Conservation (phyloP, 495 filamentous ascomycete species). For the Parathielavia hyrcaniae region DNA sequence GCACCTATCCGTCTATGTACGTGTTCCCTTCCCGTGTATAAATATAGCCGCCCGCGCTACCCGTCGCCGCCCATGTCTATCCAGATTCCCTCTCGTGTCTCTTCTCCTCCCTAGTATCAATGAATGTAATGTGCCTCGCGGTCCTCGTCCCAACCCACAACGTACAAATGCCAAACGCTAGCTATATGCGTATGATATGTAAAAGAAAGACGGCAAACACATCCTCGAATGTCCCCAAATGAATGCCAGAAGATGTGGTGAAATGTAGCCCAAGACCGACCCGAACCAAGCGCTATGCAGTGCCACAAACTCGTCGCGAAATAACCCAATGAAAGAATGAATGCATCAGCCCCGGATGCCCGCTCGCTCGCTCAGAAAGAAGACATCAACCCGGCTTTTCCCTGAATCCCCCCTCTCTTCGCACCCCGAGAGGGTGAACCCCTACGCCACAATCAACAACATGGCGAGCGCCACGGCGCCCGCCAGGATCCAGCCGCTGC, state of each 20-base stretch:
- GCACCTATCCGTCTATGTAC: conserved; percentile 11
- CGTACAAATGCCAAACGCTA: conserved; percentile 1
- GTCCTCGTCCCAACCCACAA: background rate
- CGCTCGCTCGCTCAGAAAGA: background rate
- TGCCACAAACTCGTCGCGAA: background rate
- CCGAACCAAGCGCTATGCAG: conserved; percentile 17
- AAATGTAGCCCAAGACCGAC: conserved; percentile 1
- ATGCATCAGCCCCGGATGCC: background rate
- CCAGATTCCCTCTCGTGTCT: background rate
- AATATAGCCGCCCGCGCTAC: background rate
- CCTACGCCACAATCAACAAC: conserved; percentile 9
- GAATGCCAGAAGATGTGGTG: conserved; percentile 6
- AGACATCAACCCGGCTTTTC: background rate
- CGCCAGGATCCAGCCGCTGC: conserved; percentile 24
- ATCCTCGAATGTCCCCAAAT: conserved; percentile 1
- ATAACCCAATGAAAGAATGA: conserved; percentile 12
- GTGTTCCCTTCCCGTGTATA: background rate
- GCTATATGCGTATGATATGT: background rate
- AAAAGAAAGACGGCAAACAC: background rate
- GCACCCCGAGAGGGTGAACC: background rate
- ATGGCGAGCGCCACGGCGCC: conserved; percentile 28
- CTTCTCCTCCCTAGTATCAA: conserved; percentile 2
- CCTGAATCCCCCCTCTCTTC: background rate
- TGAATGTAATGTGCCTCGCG: conserved; percentile 13
- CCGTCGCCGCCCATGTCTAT: conserved; percentile 1